phyloP scores from a whole-genome alignment of 371 early-diverging fungal species.

The Syncephalastrum contaminatum region DNA sequence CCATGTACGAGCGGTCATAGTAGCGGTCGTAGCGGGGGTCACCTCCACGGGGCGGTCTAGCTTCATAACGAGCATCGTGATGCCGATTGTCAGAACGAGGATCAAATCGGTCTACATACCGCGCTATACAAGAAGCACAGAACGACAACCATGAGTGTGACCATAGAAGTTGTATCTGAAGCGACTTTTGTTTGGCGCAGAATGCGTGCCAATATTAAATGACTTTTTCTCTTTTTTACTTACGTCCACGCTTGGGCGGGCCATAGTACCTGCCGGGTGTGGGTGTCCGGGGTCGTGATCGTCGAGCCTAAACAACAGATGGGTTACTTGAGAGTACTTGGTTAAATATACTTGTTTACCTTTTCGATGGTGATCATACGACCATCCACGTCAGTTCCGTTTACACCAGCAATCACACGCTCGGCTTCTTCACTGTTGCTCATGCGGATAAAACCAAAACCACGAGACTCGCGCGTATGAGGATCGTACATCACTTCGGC shows the following conservation, averaged over 20 bases:
- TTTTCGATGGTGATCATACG: constrained; percentile 73
- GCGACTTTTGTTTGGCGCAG: too few species aligned
- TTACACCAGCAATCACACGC: constrained; percentile 60
- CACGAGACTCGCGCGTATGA: constrained; percentile 79
- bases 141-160: constrained; percentile 21
- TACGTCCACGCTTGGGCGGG: constrained; percentile 66
- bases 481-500: constrained; percentile 80
- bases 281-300: constrained; percentile 77
- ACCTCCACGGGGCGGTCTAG: constrained; percentile 33
- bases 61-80: constrained; percentile 24
- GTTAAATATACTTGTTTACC: too few species aligned
- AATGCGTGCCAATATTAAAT: too few species aligned
- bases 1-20: constrained; percentile 55
- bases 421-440: constrained; percentile 73
- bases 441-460: constrained; percentile 86
- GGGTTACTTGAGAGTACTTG: too few species aligned
- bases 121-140: constrained; percentile 11
- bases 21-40: constrained; percentile 48
- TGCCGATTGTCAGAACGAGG: constrained; percentile 22
- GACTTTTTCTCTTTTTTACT: constrained; percentile 13
- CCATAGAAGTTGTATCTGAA: constrained; percentile 17
- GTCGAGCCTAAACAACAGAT: constrained; percentile 50
- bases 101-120: constrained; percentile 23
- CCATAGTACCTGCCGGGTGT: constrained; percentile 89
- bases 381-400: constrained; percentile 72